Percentiles rank a stretch among this genome's conserved stretches.
Evolutionary conservation across 2,329 filamentous ascomycete genomes (phyloP).

Genomic region (Trichoderma arundinaceum): DNA sequence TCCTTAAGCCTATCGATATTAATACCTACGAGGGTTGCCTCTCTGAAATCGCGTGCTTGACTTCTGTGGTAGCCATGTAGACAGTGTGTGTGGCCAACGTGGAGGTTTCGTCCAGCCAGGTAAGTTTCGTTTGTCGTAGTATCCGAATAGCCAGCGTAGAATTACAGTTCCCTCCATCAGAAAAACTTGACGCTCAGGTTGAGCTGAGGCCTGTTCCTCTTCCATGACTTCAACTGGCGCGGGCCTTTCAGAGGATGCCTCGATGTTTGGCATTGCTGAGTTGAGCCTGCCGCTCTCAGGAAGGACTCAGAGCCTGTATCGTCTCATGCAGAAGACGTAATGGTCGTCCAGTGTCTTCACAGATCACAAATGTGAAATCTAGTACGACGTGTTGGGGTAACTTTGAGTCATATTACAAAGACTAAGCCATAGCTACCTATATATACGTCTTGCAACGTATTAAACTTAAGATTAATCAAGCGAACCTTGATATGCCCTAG

Average conservation of each 20-base stretch:
- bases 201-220: not conserved
- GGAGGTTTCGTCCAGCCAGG: slow-evolving; percentile 7
- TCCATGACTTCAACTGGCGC: slow-evolving; percentile 17
- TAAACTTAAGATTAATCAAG: no score
- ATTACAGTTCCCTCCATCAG: slow-evolving; percentile 27
- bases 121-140: slow-evolving; percentile 15
- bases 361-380: no score
- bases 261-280: not conserved
- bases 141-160: slow-evolving; percentile 29
- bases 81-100: not conserved
- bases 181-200: slow-evolving; percentile 24
- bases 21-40: slow-evolving; percentile 27
- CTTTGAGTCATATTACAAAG: no score
- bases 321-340: no score
- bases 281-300: not conserved
- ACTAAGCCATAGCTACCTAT: no score
- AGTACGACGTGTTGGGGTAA: no score
- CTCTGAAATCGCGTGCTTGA: not conserved
- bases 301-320: not conserved
- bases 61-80: not conserved
- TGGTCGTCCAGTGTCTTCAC: no score
- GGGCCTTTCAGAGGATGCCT: not conserved
- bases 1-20: slow-evolving; percentile 28
- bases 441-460: no score
- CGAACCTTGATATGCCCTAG: no score